These are phyloP conservation scores for Allodekkera sacchari DNA, from an alignment of 805 yeast genomes.

Conservation along the genomic window DNA sequence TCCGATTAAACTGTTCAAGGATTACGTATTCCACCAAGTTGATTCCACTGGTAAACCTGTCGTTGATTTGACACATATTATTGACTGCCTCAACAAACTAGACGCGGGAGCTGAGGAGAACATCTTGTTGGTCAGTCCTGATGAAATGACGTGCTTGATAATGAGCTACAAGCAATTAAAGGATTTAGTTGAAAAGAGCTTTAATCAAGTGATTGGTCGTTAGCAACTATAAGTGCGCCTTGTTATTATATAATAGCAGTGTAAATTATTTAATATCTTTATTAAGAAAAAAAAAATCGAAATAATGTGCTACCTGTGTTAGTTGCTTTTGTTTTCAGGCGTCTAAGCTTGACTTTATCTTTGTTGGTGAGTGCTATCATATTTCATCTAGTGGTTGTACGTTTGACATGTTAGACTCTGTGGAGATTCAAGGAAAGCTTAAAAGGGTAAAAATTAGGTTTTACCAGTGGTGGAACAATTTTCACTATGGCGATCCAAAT, in stretches of 20 bases:
- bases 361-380: too few species aligned
- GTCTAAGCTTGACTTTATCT: too few species aligned
- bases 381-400: too few species aligned
- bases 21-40: slow-evolving; percentile 77
- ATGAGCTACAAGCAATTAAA: slow-evolving; percentile 79
- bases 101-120: slow-evolving; percentile 90
- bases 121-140: slow-evolving; percentile 70
- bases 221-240: slow-evolving; percentile 1
- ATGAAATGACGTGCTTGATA: slow-evolving; percentile 78
- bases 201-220: slow-evolving; percentile 35
- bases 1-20: slow-evolving; percentile 66
- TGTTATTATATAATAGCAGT: too few species aligned
- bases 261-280: too few species aligned
- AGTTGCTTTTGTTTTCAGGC: too few species aligned
- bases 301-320: too few species aligned
- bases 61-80: slow-evolving; percentile 74
- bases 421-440: too few species aligned
- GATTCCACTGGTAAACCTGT: slow-evolving; percentile 73
- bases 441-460: slow-evolving; percentile 14
- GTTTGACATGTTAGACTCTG: too few species aligned
- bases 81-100: slow-evolving; percentile 73
- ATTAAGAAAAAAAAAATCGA: slow-evolving; percentile 17
- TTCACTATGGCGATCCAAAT: slow-evolving; percentile 15
- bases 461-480: slow-evolving; percentile 21
- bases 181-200: slow-evolving; percentile 60